Evolutionary conservation across 257 asterid species (phyloP).

Genomic region (Agastache rugosa): DNA sequence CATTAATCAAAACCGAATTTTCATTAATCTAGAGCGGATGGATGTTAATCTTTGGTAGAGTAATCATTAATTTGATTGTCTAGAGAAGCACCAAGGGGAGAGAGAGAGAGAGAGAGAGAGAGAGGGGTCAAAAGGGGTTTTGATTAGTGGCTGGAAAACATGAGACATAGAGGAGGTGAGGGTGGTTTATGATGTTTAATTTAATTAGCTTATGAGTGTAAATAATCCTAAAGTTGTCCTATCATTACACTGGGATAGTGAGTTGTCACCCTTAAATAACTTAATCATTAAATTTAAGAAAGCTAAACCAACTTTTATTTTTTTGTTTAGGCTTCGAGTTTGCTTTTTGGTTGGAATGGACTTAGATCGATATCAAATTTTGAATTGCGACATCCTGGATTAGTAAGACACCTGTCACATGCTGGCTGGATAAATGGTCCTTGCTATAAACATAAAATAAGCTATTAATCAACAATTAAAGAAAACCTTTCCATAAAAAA

Average conservation of each 20-base stretch:
- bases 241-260: slow-evolving; percentile 42
- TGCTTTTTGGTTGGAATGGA: slow-evolving; percentile 31
- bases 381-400: slow-evolving; percentile 24
- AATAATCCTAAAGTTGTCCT: slow-evolving; percentile 38
- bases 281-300: slow-evolving; percentile 47
- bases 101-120: slow-evolving; percentile 13
- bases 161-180: neutral
- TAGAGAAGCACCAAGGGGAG: slow-evolving; percentile 14
- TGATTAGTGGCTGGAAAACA: slow-evolving; percentile 33
- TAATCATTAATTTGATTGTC: slow-evolving; percentile 33
- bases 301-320: slow-evolving; percentile 15
- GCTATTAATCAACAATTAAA: neutral
- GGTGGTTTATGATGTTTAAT: neutral
- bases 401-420: slow-evolving; percentile 33
- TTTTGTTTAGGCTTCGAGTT: slow-evolving; percentile 8
- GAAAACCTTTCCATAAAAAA: too few relatives aligned
- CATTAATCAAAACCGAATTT: slow-evolving; percentile 22
- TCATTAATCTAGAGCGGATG: slow-evolving; percentile 4
- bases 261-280: slow-evolving; percentile 46
- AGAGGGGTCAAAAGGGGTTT: slow-evolving; percentile 29
- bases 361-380: slow-evolving; percentile 15
- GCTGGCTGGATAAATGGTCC: neutral
- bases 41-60: slow-evolving; percentile 8
- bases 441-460: neutral
- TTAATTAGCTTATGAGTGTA: slow-evolving; percentile 34